These are phyloP conservation scores for Sporothrix luriei DNA, from an alignment of 2,329 filamentous ascomycete species.

Conservation along the genomic window DNA sequence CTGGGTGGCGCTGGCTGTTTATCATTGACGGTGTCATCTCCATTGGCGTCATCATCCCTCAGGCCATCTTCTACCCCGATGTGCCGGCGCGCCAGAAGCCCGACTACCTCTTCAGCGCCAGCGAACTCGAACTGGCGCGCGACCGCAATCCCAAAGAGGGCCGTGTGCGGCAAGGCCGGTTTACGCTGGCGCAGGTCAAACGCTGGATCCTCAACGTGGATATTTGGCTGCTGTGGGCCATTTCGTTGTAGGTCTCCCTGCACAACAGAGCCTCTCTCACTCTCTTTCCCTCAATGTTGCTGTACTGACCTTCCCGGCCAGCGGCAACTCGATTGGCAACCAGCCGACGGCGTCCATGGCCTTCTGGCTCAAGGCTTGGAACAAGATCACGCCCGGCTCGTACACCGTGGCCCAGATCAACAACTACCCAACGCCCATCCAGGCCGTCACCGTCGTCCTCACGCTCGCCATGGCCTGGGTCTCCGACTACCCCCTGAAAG, in stretches of 20 bases:
- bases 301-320: not conserved
- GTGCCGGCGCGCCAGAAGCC: constrained; percentile 46
- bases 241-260: constrained; percentile 28
- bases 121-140: constrained; percentile 32
- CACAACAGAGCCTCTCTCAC: not conserved
- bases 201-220: constrained; percentile 29
- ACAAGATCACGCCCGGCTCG: constrained; percentile 29
- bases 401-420: constrained; percentile 34
- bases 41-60: constrained; percentile 54
- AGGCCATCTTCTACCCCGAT: constrained; percentile 51
- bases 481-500: constrained; percentile 27
- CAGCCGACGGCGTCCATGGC: constrained; percentile 32
- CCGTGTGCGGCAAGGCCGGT: constrained; percentile 31
- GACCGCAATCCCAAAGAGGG: constrained; percentile 34
- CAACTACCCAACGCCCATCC: constrained; percentile 34
- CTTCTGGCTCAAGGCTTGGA: constrained; percentile 35
- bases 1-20: constrained; percentile 57
- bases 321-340: constrained; percentile 22
- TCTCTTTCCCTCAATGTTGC: not conserved
- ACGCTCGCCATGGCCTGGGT: constrained; percentile 30
- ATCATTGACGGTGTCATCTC: constrained; percentile 60
- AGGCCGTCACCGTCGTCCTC: constrained; percentile 29
- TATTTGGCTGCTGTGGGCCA: constrained; percentile 33
- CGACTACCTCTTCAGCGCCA: constrained; percentile 26
- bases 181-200: constrained; percentile 29